Base-by-base conservation (phyloP, 2,329 filamentous ascomycete species). In the Xylariaceae sp. region DNA sequence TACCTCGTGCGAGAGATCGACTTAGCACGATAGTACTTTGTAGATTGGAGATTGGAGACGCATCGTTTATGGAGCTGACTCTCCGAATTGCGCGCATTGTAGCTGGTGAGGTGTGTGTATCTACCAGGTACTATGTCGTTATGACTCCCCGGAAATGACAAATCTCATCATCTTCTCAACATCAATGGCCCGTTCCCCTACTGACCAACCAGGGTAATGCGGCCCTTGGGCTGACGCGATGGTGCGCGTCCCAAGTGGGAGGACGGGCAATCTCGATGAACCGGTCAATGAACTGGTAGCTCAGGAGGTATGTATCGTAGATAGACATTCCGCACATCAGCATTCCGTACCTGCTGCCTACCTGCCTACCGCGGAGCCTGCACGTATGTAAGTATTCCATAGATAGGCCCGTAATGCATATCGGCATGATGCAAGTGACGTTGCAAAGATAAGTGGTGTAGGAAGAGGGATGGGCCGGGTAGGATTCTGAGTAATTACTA, bases 81-180 rank as follows among this genome's bases (percentile, higher is more conserved):
- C 57, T 54, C 57, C 57, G 50, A 58, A 55, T 60, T 54, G 23
- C 23, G 23, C 23, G 23, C 23, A 30, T 30, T 30, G 23, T 30
- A 30, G 23, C 23, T 30, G 23, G 23, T 30, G 23, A 30, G 23
- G 23, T 30, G 17, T n/a, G 47, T 35, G n/a, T 11, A 51, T 35
- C 10, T 51, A 15, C 23, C 7, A 8, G n/a, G 49, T 56, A 45
- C 55, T 55, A 63, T 63, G 60, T 61, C 59, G 62, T 64, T 64
- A 62, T 62, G 62, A 62, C 57, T 57, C 54, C 39, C 47, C 52
- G 57, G 54, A 65, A 65, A 65, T 65, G 63, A 65, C 63, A 65
- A 65, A 65, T 65, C 57, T 58, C 59, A 65, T 65, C 55, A 30
- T 30, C 23, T 30, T 56, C 59, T 56, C 15, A 55, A 60, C 57